Percentiles rank a stretch among this genome's conserved stretches.
Evolutionary conservation across 169 alveolate species (phyloP).

Genomic region (Cryptosporidium felis): DNA sequence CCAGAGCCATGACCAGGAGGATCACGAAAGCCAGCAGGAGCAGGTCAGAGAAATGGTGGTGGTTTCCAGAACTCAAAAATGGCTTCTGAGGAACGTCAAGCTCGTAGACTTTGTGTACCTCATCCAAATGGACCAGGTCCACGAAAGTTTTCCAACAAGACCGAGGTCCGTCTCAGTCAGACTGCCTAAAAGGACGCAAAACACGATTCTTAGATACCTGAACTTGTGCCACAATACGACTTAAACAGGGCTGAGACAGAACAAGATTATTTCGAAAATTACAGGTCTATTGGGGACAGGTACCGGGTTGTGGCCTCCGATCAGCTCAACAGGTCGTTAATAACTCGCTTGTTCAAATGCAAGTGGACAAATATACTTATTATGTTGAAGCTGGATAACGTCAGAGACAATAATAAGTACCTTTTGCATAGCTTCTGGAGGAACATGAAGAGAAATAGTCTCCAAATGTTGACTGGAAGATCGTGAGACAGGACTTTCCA

Average conservation of each 20-base stretch:
- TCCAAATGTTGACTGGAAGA: background rate
- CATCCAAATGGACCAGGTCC: slow-evolving; percentile 3
- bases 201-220: background rate
- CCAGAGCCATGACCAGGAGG: background rate
- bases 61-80: slow-evolving; percentile 61
- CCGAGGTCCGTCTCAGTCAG: background rate
- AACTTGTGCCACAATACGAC: background rate
- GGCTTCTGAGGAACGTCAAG: slow-evolving; percentile 51
- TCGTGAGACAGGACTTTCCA: slow-evolving; percentile 55
- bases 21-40: too few species aligned
- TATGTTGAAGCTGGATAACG: background rate
- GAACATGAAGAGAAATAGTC: background rate
- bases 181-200: slow-evolving; percentile 22
- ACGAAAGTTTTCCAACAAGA: background rate
- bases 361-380: background rate
- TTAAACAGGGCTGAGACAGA: too few species aligned
- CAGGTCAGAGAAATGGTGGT: slow-evolving; percentile 32
- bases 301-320: too few species aligned
- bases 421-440: background rate
- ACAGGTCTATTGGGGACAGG: too few species aligned
- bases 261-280: too few species aligned
- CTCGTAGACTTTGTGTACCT: slow-evolving; percentile 19
- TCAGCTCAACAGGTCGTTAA: slow-evolving; percentile 17
- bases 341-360: slow-evolving; percentile 14
- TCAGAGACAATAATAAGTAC: background rate